Evolutionary conservation across 352 stramenopile genomes (phyloP), one percentile per base, ranked within the genome.

Genomic region (Thraustotheca clavata): DNA sequence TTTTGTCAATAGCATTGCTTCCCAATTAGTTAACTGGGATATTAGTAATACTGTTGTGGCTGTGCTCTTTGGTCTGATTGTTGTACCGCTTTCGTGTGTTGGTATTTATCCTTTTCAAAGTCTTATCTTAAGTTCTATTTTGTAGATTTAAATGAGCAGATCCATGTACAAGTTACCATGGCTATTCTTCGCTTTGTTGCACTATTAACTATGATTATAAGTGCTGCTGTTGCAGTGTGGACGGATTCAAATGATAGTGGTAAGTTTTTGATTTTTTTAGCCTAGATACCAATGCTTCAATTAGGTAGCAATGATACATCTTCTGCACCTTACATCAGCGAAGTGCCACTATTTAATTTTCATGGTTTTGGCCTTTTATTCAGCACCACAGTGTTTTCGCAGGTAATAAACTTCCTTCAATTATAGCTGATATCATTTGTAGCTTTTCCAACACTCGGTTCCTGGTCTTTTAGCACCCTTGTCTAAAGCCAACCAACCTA

Each of bases 361-460:
- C 61, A 72, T 11, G 87, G 87, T 7, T 96, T 97, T 67, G 86
- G 87, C 18, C 73, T 96, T 41, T 91, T 94, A 73, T 96, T 96
- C 69, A 91, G 77, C 62, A 96, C 88, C 2, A 76, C 76, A 18
- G 83, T 96, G 20, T 96, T 96, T 73, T 92, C 80, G 20, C 88
- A 73, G 50, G 49, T 54, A 36, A 3, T 27, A 18, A 5, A 12
- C n/a, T 57, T 39, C 7, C 7, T 59, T 12, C 29, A 11, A 27
- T 20, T 6, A 14, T 24, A 12, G 12, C 33, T 9, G 33, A 47
- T 2, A 12, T 9, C 31, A 49, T 16, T 6, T 48, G 6, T 31
- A 95, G 68, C 71, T 96, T 14, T 96, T 96, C 61, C 88, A 96
- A 67, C 87, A 96, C 75, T 95, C 85, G 6, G 87, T 96, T 18